Evolutionary conservation across 2,329 filamentous ascomycete species (phyloP).

Genomic region (Exophiala sideris): DNA sequence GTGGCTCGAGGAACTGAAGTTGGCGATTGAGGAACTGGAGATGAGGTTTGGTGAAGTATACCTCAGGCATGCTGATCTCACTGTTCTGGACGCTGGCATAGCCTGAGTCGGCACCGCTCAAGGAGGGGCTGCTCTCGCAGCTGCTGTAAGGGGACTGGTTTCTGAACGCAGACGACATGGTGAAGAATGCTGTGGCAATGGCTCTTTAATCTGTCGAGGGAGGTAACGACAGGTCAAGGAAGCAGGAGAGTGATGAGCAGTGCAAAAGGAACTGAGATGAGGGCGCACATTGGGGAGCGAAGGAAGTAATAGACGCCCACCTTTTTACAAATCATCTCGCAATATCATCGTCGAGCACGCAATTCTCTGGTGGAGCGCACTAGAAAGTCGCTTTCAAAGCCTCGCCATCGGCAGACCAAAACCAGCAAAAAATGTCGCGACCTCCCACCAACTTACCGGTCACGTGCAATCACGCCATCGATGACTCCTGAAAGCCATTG

Average conservation of each 20-base stretch:
- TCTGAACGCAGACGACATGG: conserved; percentile 15
- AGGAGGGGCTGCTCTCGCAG: conserved; percentile 22
- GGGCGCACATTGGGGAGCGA: background rate
- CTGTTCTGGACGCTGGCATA: conserved; percentile 71
- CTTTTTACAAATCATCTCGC: conserved; percentile 25
- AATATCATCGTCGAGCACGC: conserved; percentile 25
- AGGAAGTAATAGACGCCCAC: conserved; percentile 13
- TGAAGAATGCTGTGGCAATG: conserved; percentile 7
- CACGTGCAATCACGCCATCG: conserved; percentile 21
- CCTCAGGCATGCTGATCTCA: conserved; percentile 63
- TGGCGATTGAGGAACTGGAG: conserved; percentile 87
- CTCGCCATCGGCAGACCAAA: conserved; percentile 14
- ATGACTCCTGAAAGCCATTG: conserved; percentile 5
- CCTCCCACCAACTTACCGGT: conserved; percentile 1
- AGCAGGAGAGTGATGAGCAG: conserved; percentile 7
- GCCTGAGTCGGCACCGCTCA: conserved; percentile 66
- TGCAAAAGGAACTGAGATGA: conserved; percentile 2
- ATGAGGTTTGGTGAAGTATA: conserved; percentile 84
- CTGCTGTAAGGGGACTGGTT: conserved; percentile 16
- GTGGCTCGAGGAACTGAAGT: conserved; percentile 79
- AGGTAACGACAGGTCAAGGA: background rate
- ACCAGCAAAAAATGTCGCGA: background rate
- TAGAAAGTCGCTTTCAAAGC: conserved; percentile 17
- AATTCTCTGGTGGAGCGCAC: conserved; percentile 20
- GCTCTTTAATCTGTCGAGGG: background rate